phyloP scores from a whole-genome alignment of 2,329 filamentous ascomycete species.

The Fusarium avenaceum region DNA sequence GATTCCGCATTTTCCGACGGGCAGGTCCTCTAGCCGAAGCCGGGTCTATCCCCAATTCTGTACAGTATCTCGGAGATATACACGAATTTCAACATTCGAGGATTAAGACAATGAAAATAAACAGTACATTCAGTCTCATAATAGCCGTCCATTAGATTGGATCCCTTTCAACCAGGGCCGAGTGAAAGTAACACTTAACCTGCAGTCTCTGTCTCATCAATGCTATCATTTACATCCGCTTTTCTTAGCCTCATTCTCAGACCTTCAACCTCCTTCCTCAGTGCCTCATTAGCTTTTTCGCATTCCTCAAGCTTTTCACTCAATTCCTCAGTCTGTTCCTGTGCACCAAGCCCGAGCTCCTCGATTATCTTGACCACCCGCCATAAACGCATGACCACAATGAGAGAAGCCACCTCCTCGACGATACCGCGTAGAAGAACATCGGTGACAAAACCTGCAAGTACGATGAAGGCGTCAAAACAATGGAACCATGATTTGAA shows the following conservation, averaged over 20 bases:
- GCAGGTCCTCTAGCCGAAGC: no score
- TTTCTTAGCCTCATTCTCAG: background rate
- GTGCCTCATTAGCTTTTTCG: background rate
- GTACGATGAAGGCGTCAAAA: slow-evolving; percentile 16
- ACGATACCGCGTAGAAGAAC: slow-evolving; percentile 12
- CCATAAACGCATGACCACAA: slow-evolving; percentile 28
- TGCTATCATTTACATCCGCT: background rate
- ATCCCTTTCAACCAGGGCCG: no score
- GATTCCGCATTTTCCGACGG: no score
- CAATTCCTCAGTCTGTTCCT: slow-evolving; percentile 19
- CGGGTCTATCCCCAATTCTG: no score
- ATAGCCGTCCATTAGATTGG: no score
- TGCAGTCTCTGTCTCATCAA: no score
- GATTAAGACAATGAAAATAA: no score
- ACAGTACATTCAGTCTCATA: no score
- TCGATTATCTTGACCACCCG: slow-evolving; percentile 24
- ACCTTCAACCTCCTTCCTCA: slow-evolving; percentile 2
- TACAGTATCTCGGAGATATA: no score
- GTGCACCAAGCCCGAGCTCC: slow-evolving; percentile 8
- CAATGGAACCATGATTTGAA: slow-evolving; percentile 28
- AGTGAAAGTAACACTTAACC: no score
- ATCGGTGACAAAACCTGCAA: slow-evolving; percentile 18
- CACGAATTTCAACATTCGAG: no score
- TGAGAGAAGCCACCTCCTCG: slow-evolving; percentile 21
- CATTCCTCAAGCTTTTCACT: background rate